A percentile compares a stretch with the other conserved stretches of the same genome.
phyloP scores from a whole-genome alignment of 192 early-diverging fungal genomes.

The Coemansia sp. region DNA sequence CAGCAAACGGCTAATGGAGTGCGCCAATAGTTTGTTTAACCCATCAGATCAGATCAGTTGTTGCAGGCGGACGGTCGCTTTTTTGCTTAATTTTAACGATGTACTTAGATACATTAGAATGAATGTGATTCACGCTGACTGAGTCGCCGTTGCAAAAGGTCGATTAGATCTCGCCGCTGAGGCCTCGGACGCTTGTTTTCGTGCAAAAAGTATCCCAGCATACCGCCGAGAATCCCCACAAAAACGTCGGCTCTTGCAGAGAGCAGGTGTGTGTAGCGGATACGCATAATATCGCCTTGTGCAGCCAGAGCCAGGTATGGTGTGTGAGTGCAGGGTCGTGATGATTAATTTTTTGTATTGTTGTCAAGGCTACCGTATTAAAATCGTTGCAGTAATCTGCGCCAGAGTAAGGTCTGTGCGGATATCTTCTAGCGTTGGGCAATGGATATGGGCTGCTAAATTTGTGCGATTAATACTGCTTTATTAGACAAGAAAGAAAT shows the following conservation, averaged over 20 bases:
- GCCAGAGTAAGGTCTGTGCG: background rate
- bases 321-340: background rate
- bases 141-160: constrained; percentile 29
- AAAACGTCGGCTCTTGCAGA: constrained; percentile 36
- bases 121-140: background rate
- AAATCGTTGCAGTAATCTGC: background rate
- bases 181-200: constrained; percentile 31
- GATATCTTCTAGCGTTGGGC: background rate
- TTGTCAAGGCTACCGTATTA: no score
- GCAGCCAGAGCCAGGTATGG: background rate
- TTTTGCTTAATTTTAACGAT: no score
- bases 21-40: no score
- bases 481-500: no score
- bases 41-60: no score
- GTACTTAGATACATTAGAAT: no score
- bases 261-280: constrained; percentile 45
- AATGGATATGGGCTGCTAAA: background rate
- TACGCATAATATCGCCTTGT: constrained; percentile 13
- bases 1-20: no score
- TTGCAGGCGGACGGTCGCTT: no score
- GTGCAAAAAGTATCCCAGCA: constrained; percentile 45
- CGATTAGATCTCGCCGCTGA: constrained; percentile 25
- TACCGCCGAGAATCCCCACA: constrained; percentile 36
- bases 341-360: no score
- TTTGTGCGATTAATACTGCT: background rate